Evolutionary conservation across 441 rosid species (phyloP), one percentile per base, ranked within the genome.

Genomic region (Populus tomentosa): DNA sequence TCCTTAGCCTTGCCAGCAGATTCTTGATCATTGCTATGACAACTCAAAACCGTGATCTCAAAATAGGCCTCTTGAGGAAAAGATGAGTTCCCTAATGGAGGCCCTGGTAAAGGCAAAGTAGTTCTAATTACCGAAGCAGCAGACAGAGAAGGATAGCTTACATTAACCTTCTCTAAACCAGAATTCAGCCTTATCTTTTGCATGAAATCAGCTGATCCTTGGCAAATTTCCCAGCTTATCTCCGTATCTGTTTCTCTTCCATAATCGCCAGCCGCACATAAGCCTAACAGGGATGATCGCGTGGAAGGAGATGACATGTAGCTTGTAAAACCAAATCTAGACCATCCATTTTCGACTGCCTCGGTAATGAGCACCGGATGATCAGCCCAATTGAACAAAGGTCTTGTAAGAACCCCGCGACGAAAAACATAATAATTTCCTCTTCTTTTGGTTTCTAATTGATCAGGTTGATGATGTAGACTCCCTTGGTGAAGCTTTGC

Each of bases 61-160:
- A 95, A 93, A 82, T 92, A 95, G 26, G 99, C 98, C 69, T 93
- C 99, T 80, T 90, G 99, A n/a, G 99, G 98, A 40, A 95, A 95
- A 80, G 94, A 85, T 24, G 90, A 90, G 64, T 74, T 88, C 32
- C 89, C 85, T 66, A 94, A 79, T 24, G 93, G 92, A 70, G 98
- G 98, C 42, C 98, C 98, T 3, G 98, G 98, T 70, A 95, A 78
- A 63, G 98, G 98, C 84, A 93, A 69, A 78, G 90, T 86, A 38
- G 90, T 88, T 76, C 87, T 90, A 30, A 95, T 88, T 72, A 89
- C 92, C 32, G 92, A 82, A 65, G 87, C 79, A 53, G 87, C 92
- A 38, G 83, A 77, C 81, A 81, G 78, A 2, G 79, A 70, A 46
- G 81, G 77, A 69, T 73, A 82, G 46, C 10, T 76, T 66, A 21